phyloP scores from a whole-genome alignment of 768 basidiomycete genomes.

The Pleurotus pulmonarius region DNA sequence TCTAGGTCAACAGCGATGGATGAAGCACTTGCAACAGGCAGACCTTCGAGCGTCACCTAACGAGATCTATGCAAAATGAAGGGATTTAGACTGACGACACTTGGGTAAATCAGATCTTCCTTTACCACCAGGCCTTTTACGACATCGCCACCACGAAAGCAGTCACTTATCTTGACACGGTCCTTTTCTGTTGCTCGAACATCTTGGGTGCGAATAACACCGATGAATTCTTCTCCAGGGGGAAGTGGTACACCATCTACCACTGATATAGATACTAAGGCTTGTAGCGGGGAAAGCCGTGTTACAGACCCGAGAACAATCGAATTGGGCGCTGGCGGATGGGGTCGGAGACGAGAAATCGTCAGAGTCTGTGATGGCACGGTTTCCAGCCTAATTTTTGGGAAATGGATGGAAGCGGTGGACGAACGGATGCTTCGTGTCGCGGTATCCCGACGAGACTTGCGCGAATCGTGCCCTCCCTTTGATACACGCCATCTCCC shows the following conservation, averaged over 20 bases:
- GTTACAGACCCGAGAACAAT: conserved; percentile 79
- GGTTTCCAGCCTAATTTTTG: conserved; percentile 17
- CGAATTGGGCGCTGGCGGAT: conserved; percentile 72
- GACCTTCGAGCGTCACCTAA: conserved; percentile 77
- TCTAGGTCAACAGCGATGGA: neutral
- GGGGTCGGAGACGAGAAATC: conserved; percentile 64
- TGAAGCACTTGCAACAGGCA: neutral
- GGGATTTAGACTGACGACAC: too few species aligned
- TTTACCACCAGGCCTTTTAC: conserved; percentile 79
- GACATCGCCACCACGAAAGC: conserved; percentile 90
- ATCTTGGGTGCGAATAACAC: conserved; percentile 86
- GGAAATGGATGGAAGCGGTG: conserved; percentile 17
- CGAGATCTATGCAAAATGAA: conserved; percentile 57
- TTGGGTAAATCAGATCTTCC: too few species aligned
- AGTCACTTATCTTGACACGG: conserved; percentile 84
- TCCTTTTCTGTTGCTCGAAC: conserved; percentile 89
- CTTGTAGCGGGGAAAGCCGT: conserved; percentile 80
- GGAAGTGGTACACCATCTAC: conserved; percentile 85
- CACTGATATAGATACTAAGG: conserved; percentile 76
- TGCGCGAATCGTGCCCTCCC: conserved; percentile 62
- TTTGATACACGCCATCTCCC: conserved; percentile 64
- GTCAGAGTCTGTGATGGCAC: conserved; percentile 45
- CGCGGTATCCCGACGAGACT: conserved; percentile 65
- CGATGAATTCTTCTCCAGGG: conserved; percentile 82
- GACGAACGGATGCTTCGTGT: conserved; percentile 66